phyloP scores from a whole-genome alignment of 305 asterid genomes.

The Fraxinus baroniana region DNA sequence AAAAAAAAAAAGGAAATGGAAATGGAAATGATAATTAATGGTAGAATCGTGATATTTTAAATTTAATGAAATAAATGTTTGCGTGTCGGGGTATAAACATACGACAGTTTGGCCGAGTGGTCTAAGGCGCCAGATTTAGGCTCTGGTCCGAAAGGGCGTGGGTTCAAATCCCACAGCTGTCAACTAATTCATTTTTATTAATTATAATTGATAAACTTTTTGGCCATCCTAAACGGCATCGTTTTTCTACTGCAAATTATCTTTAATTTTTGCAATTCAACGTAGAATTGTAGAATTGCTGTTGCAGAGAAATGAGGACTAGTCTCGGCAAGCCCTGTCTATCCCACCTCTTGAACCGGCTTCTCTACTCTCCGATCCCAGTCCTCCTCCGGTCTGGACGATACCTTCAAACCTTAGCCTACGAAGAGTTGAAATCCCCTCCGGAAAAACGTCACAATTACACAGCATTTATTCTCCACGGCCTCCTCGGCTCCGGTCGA shows the following conservation, averaged over 20 bases:
- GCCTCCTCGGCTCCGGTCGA: conserved; percentile 89
- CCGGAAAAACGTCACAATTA: conserved; percentile 47
- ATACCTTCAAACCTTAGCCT: conserved; percentile 64
- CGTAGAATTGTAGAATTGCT: neutral
- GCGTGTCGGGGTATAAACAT: too few species aligned
- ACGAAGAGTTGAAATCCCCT: conserved; percentile 61
- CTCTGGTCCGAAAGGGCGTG: conserved; percentile 90
- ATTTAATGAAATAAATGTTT: too few species aligned
- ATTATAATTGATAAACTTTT: neutral
- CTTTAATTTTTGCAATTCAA: neutral
- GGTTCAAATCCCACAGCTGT: conserved; percentile 86
- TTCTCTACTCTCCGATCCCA: conserved; percentile 31
- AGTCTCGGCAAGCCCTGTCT: conserved; percentile 25
- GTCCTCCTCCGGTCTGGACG: conserved; percentile 36
- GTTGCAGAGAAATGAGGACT: conserved; percentile 26
- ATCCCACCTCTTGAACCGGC: conserved; percentile 33
- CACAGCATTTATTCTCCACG: conserved; percentile 88
- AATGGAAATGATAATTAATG: too few species aligned
- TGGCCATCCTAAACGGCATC: neutral
- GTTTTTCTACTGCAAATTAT: neutral
- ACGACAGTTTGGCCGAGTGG: conserved; percentile 97
- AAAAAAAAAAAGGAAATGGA: too few species aligned
- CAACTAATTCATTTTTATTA: conserved; percentile 6
- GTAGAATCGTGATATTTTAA: too few species aligned
- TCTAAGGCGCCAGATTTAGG: conserved; percentile 96